phyloP scores from a whole-genome alignment of 495 filamentous ascomycete genomes.

The Echria macrotheca region DNA sequence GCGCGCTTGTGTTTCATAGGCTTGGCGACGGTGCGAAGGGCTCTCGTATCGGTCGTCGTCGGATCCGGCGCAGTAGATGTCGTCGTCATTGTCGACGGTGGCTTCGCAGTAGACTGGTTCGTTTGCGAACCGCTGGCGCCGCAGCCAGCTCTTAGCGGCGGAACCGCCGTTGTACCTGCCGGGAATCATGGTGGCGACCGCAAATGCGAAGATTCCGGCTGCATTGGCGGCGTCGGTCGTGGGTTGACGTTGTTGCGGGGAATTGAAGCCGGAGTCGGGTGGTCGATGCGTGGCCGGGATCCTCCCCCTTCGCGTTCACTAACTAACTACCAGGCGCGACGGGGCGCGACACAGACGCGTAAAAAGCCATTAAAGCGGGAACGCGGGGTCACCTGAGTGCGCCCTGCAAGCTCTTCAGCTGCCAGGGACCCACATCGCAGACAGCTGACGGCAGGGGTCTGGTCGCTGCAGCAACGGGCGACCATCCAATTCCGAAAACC shows the following conservation, averaged over 20 bases:
- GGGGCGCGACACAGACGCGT: constrained; percentile 14
- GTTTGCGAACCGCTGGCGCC: constrained; percentile 16
- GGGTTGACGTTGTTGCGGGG: neutral
- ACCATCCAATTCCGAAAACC: too few species aligned
- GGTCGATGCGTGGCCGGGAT: too few species aligned
- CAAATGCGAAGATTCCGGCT: too few species aligned
- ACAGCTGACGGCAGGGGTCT: too few species aligned
- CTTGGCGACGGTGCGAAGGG: constrained; percentile 46
- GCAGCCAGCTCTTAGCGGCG: constrained; percentile 14
- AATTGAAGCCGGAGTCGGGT: neutral
- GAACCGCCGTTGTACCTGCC: constrained; percentile 1
- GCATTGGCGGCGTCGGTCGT: too few species aligned
- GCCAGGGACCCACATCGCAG: too few species aligned
- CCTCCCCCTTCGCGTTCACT: too few species aligned
- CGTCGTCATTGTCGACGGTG: constrained; percentile 29
- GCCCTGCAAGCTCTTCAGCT: neutral
- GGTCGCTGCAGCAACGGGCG: too few species aligned
- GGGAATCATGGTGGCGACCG: too few species aligned
- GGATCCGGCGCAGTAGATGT: constrained; percentile 47
- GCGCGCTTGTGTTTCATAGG: constrained; percentile 54
- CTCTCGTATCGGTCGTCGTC: constrained; percentile 51
- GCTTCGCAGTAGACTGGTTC: constrained; percentile 42
- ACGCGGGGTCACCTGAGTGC: constrained; percentile 26
- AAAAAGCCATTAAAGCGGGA: constrained; percentile 18
- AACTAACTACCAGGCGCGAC: too few species aligned